Conservation (phyloP, 192 early-diverging fungal genomes). For the Coemansia sp. region DNA sequence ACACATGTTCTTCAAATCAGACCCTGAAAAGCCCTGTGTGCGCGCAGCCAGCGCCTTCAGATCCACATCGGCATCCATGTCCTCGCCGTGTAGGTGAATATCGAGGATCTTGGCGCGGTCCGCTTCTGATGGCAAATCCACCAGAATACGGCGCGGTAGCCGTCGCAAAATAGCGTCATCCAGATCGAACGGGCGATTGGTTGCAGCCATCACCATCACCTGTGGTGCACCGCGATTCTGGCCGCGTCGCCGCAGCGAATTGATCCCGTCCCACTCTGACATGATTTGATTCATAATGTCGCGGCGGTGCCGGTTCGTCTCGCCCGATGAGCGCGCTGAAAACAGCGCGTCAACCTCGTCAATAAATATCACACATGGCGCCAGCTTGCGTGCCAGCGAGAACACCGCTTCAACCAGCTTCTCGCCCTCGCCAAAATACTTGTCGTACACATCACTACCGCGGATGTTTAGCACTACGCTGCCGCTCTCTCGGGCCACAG, state of each 20-base stretch:
- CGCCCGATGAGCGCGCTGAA: conserved; percentile 61
- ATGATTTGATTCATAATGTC: conserved; percentile 95
- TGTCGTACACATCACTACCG: conserved; percentile 77
- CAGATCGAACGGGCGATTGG: conserved; percentile 94
- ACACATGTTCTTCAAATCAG: conserved; percentile 93
- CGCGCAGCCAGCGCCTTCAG: conserved; percentile 66
- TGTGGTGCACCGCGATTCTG: conserved; percentile 28
- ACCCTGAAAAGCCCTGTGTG: conserved; percentile 85
- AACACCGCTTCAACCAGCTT: conserved; percentile 95
- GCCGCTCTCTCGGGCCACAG: conserved; percentile 80
- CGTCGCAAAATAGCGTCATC: conserved; percentile 94
- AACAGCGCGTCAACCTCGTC: conserved; percentile 96
- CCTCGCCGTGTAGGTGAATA: conserved; percentile 78
- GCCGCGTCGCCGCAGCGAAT: conserved; percentile 57
- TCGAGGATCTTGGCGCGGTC: conserved; percentile 74
- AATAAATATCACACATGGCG: conserved; percentile 96
- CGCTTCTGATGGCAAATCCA: conserved; percentile 81
- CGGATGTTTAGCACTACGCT: conserved; percentile 76
- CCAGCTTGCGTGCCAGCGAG: conserved; percentile 83
- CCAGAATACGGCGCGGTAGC: conserved; percentile 86
- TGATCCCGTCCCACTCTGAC: conserved; percentile 94
- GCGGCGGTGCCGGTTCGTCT: conserved; percentile 62
- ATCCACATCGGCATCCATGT: conserved; percentile 60
- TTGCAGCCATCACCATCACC: conserved; percentile 87
- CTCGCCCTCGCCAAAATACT: conserved; percentile 95